Evolutionary conservation across 306 rosid genomes (phyloP).

Genomic region (Quercus suber): DNA sequence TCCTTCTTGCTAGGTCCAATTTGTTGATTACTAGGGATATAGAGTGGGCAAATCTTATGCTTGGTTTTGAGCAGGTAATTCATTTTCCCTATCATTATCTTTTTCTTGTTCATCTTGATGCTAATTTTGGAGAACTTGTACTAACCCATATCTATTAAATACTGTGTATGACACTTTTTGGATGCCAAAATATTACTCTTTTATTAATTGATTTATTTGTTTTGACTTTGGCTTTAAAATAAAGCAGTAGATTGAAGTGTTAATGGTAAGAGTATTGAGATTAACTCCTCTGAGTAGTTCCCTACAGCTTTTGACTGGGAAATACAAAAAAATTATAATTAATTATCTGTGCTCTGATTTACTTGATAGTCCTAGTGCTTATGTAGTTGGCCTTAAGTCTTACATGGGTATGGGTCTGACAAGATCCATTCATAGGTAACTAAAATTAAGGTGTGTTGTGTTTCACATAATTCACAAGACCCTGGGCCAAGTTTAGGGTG

Average conservation of each 20-base stretch:
- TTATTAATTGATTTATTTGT: not conserved
- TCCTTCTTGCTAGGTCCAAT: constrained; percentile 93
- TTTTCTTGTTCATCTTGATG: not conserved
- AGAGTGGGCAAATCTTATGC: constrained; percentile 93
- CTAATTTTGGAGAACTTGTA: not conserved
- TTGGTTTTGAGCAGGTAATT: constrained; percentile 92
- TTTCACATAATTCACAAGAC: not conserved
- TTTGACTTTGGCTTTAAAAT: not conserved
- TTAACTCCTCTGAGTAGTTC: not conserved
- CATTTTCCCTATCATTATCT: constrained; percentile 13
- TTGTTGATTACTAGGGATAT: constrained; percentile 87
- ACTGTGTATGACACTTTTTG: not conserved
- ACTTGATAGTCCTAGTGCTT: not conserved
- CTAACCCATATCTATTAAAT: not conserved
- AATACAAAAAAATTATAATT: not conserved
- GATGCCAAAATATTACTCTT: not conserved
- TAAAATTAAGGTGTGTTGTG: not conserved
- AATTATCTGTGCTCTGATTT: not conserved
- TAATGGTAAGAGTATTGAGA: not conserved
- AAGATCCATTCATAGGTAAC: too few relatives aligned
- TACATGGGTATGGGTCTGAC: not conserved
- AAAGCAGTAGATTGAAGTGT: not conserved
- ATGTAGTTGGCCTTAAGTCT: not conserved
- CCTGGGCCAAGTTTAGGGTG: too few relatives aligned
- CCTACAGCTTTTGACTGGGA: not conserved